Conservation (phyloP, 2,329 filamentous ascomycete genomes). For the Torrubiellomyces zombiae region DNA sequence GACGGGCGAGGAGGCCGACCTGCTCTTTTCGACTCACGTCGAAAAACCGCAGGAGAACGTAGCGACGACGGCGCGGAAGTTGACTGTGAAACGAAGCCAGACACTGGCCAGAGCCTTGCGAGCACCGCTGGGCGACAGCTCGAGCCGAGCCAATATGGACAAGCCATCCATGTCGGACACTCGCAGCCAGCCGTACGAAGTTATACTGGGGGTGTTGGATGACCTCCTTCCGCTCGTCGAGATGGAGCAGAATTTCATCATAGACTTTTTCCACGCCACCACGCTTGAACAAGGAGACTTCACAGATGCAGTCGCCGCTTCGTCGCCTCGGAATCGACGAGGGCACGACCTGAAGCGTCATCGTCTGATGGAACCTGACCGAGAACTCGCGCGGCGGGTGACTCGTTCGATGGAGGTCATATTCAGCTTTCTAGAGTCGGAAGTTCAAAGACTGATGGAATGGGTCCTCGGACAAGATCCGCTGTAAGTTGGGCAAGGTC, state of each 20-base stretch:
- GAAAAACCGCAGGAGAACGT: slow-evolving; percentile 77
- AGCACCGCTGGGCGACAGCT: slow-evolving; percentile 47
- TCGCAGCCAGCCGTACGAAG: slow-evolving; percentile 59
- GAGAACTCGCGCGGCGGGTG: slow-evolving; percentile 68
- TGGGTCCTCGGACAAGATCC: slow-evolving; percentile 72
- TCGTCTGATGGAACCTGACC: slow-evolving; percentile 75
- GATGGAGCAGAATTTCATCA: slow-evolving; percentile 91
- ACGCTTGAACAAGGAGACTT: slow-evolving; percentile 72
- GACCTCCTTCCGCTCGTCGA: slow-evolving; percentile 71
- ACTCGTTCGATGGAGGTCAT: slow-evolving; percentile 80
- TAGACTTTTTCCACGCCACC: slow-evolving; percentile 94
- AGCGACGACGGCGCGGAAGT: slow-evolving; percentile 62
- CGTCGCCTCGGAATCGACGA: slow-evolving; percentile 48
- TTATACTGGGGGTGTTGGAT: slow-evolving; percentile 64
- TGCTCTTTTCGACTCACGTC: slow-evolving; percentile 69
- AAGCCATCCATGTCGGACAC: slow-evolving; percentile 41
- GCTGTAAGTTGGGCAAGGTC: slow-evolving; percentile 40
- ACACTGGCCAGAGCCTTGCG: slow-evolving; percentile 62
- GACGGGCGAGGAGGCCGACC: slow-evolving; percentile 59
- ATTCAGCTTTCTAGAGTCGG: slow-evolving; percentile 64
- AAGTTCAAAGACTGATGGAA: slow-evolving; percentile 64
- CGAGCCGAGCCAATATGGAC: slow-evolving; percentile 30
- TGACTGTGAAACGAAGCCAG: slow-evolving; percentile 88
- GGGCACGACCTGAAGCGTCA: slow-evolving; percentile 58
- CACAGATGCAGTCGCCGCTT: slow-evolving; percentile 55